Conservation (phyloP, 495 filamentous ascomycete genomes). For the Filosporella fistucella region DNA sequence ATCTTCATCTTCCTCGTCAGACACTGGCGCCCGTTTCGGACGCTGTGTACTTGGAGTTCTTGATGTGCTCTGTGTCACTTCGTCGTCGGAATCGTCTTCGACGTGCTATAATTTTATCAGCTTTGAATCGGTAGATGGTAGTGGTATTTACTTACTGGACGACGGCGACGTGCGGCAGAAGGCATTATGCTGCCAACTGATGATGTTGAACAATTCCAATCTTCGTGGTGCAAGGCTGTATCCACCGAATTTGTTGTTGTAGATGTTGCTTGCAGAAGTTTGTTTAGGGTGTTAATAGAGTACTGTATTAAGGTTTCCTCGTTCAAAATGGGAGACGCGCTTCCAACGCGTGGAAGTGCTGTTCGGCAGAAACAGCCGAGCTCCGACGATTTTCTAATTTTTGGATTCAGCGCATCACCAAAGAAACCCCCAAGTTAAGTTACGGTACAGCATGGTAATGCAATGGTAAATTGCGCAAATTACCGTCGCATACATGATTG, state of each 20-base stretch:
- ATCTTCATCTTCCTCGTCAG: slow-evolving; percentile 28
- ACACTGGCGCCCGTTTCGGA: slow-evolving; percentile 5
- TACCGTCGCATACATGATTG: slow-evolving; percentile 36
- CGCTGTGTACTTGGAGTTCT: slow-evolving; percentile 17
- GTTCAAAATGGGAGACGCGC: slow-evolving; percentile 21
- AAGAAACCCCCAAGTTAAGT: too few species aligned
- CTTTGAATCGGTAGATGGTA: neutral
- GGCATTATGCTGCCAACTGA: slow-evolving; percentile 17
- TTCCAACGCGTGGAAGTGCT: neutral
- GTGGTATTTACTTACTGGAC: slow-evolving; percentile 13
- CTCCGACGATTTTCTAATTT: slow-evolving; percentile 7
- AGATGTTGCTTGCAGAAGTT: neutral
- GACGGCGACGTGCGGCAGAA: slow-evolving; percentile 11
- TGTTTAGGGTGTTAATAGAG: too few species aligned
- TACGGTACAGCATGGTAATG: too few species aligned
- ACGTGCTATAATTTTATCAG: slow-evolving; percentile 5
- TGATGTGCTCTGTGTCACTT: slow-evolving; percentile 13
- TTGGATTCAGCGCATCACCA: too few species aligned
- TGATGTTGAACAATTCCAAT: neutral
- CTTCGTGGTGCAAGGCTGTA: neutral
- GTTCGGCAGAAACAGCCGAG: slow-evolving; percentile 3
- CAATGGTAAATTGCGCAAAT: too few species aligned
- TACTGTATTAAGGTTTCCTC: too few species aligned
- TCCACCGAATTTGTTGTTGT: too few species aligned
- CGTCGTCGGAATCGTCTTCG: slow-evolving; percentile 14